phyloP scores from a whole-genome alignment of 805 yeast genomes.

The Wickerhamiella spandovensis region DNA sequence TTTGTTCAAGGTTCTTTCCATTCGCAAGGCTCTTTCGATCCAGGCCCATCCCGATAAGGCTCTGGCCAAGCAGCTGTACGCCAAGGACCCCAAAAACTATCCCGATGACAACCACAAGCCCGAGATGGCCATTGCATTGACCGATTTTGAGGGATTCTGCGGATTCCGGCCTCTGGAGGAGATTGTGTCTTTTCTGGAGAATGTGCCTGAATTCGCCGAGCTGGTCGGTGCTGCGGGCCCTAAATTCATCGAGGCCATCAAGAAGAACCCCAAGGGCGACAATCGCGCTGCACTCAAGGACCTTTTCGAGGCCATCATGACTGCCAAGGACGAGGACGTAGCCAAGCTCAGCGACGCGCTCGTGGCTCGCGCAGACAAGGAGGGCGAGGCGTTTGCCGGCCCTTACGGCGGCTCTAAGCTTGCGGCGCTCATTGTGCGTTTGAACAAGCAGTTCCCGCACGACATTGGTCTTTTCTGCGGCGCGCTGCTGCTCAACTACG shows the following conservation, averaged over 20 bases:
- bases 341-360: slow-evolving; percentile 45
- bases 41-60: slow-evolving; percentile 97
- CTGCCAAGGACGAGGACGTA: slow-evolving; percentile 50
- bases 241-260: slow-evolving; percentile 33
- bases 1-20: slow-evolving; percentile 85
- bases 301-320: slow-evolving; percentile 77
- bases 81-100: slow-evolving; percentile 78
- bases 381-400: slow-evolving; percentile 23
- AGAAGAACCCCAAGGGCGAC: slow-evolving; percentile 24
- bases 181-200: slow-evolving; percentile 51
- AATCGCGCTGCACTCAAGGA: slow-evolving; percentile 58
- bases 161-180: slow-evolving; percentile 87
- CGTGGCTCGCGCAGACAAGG: slow-evolving; percentile 46
- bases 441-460: slow-evolving; percentile 78
- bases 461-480: slow-evolving; percentile 97
- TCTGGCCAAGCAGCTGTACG: slow-evolving; percentile 63
- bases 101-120: slow-evolving; percentile 99
- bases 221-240: slow-evolving; percentile 55
- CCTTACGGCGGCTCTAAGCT: slow-evolving; percentile 34
- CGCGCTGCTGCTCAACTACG: slow-evolving; percentile 81
- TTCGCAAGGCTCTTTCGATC: slow-evolving; percentile 81
- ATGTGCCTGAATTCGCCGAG: slow-evolving; percentile 62
- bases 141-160: slow-evolving; percentile 94
- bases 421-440: slow-evolving; percentile 60
- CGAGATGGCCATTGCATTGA: slow-evolving; percentile 98